Evolutionary conservation across 78 protist species (phyloP).

Genomic region (Dictyostelium capitatum): DNA sequence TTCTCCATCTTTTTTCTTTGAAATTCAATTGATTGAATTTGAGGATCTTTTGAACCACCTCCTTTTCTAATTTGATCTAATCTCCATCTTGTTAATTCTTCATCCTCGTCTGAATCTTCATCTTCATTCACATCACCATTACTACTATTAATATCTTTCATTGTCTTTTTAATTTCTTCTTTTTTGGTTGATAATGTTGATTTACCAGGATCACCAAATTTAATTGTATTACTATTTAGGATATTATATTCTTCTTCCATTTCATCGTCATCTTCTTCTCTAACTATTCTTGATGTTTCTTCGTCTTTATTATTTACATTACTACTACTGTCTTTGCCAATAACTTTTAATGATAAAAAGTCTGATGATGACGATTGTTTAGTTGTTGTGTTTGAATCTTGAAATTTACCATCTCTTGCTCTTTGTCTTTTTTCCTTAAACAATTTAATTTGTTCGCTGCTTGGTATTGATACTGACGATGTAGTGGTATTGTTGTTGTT

Average conservation of each 20-base stretch:
- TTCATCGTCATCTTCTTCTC: slow-evolving; percentile 44
- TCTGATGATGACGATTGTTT: not conserved
- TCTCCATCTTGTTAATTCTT: slow-evolving; percentile 45
- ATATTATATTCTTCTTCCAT: slow-evolving; percentile 11
- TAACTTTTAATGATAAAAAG: slow-evolving; percentile 15
- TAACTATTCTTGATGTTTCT: not conserved
- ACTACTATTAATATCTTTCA: not conserved
- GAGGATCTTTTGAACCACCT: slow-evolving; percentile 35
- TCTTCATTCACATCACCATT: not conserved
- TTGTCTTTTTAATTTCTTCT: not conserved
- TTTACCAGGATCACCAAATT: slow-evolving; percentile 53
- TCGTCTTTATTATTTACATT: not conserved
- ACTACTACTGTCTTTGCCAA: not conserved
- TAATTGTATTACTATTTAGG: not conserved
- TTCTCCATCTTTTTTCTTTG: slow-evolving; percentile 29
- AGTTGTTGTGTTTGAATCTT: not conserved
- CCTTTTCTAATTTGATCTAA: slow-evolving; percentile 60
- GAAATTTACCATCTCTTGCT: slow-evolving; percentile 16
- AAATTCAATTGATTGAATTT: not conserved
- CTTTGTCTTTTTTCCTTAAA: slow-evolving; percentile 65
- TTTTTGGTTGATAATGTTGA: not conserved
- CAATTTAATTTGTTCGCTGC: slow-evolving; percentile 39
- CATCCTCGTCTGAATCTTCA: slow-evolving; percentile 43
- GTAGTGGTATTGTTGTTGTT: not conserved
- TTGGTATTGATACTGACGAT: not conserved